Evolutionary conservation across 805 yeast species (phyloP).

Genomic region (Sugiyamaella boreocaroliniensis): DNA sequence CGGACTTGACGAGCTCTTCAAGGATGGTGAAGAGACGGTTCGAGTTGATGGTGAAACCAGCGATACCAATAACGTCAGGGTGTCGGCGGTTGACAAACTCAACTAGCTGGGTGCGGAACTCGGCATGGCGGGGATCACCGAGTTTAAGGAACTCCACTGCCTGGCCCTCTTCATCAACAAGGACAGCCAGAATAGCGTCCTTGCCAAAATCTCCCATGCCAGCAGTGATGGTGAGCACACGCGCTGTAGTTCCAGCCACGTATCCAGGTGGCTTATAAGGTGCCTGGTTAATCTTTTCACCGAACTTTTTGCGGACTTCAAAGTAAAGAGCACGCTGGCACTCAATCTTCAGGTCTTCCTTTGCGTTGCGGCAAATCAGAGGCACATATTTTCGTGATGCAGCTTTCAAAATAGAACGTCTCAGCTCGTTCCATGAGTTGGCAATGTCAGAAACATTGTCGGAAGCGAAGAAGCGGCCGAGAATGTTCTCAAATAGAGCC

Average conservation of each 20-base stretch:
- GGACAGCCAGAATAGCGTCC: slow-evolving; percentile 81
- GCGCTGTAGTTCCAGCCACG: slow-evolving; percentile 76
- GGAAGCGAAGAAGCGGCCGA: slow-evolving; percentile 30
- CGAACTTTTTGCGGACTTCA: slow-evolving; percentile 63
- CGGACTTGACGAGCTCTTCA: slow-evolving; percentile 48
- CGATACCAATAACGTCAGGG: slow-evolving; percentile 87
- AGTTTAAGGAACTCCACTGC: slow-evolving; percentile 72
- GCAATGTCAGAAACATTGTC: slow-evolving; percentile 61
- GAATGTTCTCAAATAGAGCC: slow-evolving; percentile 34
- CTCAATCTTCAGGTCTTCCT: slow-evolving; percentile 70
- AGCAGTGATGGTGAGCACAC: slow-evolving; percentile 71
- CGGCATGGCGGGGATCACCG: slow-evolving; percentile 58
- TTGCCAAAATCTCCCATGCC: slow-evolving; percentile 78
- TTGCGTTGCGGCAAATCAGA: slow-evolving; percentile 64
- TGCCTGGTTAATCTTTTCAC: slow-evolving; percentile 79
- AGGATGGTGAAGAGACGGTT: slow-evolving; percentile 51
- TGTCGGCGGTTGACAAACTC: slow-evolving; percentile 53
- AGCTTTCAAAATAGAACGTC: slow-evolving; percentile 57
- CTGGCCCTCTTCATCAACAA: slow-evolving; percentile 73
- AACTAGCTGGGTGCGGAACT: slow-evolving; percentile 59
- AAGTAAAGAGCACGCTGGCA: slow-evolving; percentile 66
- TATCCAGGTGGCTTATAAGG: slow-evolving; percentile 80
- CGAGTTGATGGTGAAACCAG: slow-evolving; percentile 77
- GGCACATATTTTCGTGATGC: slow-evolving; percentile 65
- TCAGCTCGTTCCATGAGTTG: slow-evolving; percentile 70